A percentile compares a stretch with the other conserved stretches of the same genome.
These are phyloP conservation scores for Azolla pinnata DNA, from an alignment of 75 land plant species.

Conservation along the genomic window DNA sequence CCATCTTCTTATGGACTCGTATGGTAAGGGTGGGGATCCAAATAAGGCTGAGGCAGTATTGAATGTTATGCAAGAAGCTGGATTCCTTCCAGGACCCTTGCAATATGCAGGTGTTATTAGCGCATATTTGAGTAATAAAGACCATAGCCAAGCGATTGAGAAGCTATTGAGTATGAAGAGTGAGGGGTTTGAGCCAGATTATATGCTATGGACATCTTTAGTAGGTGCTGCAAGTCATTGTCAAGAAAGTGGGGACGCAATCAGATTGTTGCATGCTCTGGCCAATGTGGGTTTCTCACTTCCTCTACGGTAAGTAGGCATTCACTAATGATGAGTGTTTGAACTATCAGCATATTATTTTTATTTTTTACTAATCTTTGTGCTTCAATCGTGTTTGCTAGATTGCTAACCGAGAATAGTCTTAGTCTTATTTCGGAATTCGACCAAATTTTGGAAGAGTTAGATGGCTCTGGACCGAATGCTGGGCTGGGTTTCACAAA, in stretches of 20 bases:
- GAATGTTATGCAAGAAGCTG: slow-evolving; percentile 33
- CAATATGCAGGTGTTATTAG: slow-evolving; percentile 66
- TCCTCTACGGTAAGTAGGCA: slow-evolving; percentile 54
- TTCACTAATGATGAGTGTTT: background rate
- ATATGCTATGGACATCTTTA: slow-evolving; percentile 79
- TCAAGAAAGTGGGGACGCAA: slow-evolving; percentile 37
- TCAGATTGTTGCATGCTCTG: slow-evolving; percentile 55
- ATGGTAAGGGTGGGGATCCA: slow-evolving; percentile 58
- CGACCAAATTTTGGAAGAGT: slow-evolving; percentile 35
- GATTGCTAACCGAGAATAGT: slow-evolving; percentile 60
- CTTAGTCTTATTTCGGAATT: slow-evolving; percentile 44
- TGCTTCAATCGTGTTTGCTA: slow-evolving; percentile 17
- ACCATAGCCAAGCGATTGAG: slow-evolving; percentile 46
- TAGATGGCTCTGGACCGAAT: slow-evolving; percentile 45
- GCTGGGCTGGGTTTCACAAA: slow-evolving; percentile 79
- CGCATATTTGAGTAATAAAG: slow-evolving; percentile 69
- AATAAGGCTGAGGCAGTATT: slow-evolving; percentile 59
- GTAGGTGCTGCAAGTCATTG: slow-evolving; percentile 69
- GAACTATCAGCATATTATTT: background rate
- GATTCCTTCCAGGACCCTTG: slow-evolving; percentile 30
- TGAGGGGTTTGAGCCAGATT: slow-evolving; percentile 66
- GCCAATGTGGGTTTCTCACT: slow-evolving; percentile 58
- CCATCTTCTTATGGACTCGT: slow-evolving; percentile 82
- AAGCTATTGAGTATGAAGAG: slow-evolving; percentile 56
- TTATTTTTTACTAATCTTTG: background rate